Base-by-base conservation (phyloP, 257 asterid species). In the Nicotiana attenuata region DNA sequence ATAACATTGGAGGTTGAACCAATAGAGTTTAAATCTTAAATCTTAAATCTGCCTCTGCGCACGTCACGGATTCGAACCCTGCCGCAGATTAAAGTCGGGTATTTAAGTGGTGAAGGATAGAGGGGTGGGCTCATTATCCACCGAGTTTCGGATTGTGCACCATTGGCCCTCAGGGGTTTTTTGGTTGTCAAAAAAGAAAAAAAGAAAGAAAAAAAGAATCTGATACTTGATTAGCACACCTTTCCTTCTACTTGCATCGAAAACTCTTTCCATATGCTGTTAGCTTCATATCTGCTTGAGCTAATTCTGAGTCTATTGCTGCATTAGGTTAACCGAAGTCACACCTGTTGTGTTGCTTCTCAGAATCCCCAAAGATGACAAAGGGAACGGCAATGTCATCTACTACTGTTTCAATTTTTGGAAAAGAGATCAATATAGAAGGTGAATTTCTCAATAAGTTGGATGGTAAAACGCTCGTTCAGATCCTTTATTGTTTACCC, bases 381-480 rank as follows among this genome's bases (percentile, higher is more conserved):
- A 47, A 11, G 38, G 15, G 60, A 47, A 31, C 9, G 79, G 61
- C 35, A 17, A 15, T 73, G 61, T 73, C 79, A 17, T 22, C 79
- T 45, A 41, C 78, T 73, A n/a, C 60, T 47, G 41, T 45, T 31
- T 73, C 14, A 9, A 20, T 73, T 47, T 35, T 0, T 22, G 61
- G 29, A 3, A 24, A 45, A 28, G 61, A 15, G 20, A 24, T 73
- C 41, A 73, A 47, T 24, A 5, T 47, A 31, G 79, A 47, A 47
- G 79, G 79, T 73, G 50, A 73, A 73, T 41, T 20, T 69, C 59
- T 22, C 6, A 17, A 73, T 73, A 73, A 24, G 79, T 73, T 24
- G 38, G 29, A 73, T 73, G 8, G 15, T 15, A 20, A 26, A n/a
- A 47, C 24, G 22, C n/a, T 73, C 9, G 14, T 47, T 73, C 13